These are phyloP conservation scores for Hamigera avellanea DNA, from an alignment of 495 filamentous ascomycete species.

Conservation along the genomic window DNA sequence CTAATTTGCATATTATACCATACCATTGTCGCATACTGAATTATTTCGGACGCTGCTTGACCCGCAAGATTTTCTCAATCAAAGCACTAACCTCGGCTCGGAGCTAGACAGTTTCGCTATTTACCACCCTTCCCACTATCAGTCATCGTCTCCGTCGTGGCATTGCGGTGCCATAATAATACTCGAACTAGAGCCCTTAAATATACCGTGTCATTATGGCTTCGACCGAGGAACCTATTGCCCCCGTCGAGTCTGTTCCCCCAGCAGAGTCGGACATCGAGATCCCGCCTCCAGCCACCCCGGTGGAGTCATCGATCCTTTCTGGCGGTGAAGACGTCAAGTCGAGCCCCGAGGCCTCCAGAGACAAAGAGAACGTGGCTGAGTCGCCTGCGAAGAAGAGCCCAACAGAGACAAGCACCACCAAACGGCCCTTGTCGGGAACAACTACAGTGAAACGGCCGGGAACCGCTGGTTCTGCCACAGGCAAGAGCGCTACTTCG, in stretches of 20 bases:
- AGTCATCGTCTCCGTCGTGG: too few relatives aligned
- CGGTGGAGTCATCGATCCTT: constrained; percentile 23
- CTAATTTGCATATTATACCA: too few relatives aligned
- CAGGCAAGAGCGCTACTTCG: constrained; percentile 18
- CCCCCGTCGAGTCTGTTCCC: too few relatives aligned
- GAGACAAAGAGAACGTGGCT: constrained; percentile 25
- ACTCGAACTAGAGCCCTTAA: too few relatives aligned
- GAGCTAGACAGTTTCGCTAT: too few relatives aligned
- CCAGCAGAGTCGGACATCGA: constrained; percentile 19
- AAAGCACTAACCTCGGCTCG: too few relatives aligned
- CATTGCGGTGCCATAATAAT: too few relatives aligned
- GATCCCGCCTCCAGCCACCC: constrained; percentile 26
- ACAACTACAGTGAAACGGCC: constrained; percentile 27
- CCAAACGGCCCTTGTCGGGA: constrained; percentile 22
- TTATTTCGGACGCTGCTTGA: too few relatives aligned
- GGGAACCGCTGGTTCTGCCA: constrained; percentile 17
- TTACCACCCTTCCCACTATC: too few relatives aligned
- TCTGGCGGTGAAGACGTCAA: constrained; percentile 30
- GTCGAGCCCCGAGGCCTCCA: constrained; percentile 29
- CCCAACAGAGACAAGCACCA: constrained; percentile 9
- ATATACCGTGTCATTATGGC: constrained; percentile 23
- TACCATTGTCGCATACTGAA: too few relatives aligned
- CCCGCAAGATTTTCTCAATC: too few relatives aligned
- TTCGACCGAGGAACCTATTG: constrained; percentile 27
- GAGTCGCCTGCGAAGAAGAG: constrained; percentile 22